These are phyloP conservation scores for Suillus subaureus DNA, from an alignment of 768 basidiomycete genomes.

Conservation along the genomic window DNA sequence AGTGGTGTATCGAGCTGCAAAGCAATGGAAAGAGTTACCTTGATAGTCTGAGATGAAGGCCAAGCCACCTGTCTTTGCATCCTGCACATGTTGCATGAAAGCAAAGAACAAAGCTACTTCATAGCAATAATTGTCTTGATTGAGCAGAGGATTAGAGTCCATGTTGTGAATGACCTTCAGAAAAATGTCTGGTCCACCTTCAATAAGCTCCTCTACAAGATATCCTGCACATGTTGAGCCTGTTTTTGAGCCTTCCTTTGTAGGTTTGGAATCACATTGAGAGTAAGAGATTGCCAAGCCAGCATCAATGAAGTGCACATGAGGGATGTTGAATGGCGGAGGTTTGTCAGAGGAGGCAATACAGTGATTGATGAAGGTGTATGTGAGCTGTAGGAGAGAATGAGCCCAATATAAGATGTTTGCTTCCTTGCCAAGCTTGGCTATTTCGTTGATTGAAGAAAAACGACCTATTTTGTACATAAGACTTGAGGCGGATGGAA, in stretches of 20 bases:
- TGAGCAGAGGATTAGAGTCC: not conserved
- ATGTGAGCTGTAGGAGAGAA: slow-evolving; percentile 11
- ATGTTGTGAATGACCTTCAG: slow-evolving; percentile 15
- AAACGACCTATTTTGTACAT: not conserved
- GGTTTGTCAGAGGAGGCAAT: not conserved
- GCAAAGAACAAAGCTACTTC: slow-evolving; percentile 7
- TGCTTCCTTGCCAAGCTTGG: slow-evolving; percentile 13
- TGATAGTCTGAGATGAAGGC: slow-evolving; percentile 15
- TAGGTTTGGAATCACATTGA: not conserved
- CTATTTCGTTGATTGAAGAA: not conserved
- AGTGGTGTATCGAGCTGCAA: not conserved
- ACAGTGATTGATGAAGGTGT: slow-evolving; percentile 10
- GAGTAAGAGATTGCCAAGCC: not conserved
- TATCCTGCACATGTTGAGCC: slow-evolving; percentile 1
- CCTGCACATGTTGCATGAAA: slow-evolving; percentile 17
- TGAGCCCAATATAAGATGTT: slow-evolving; percentile 17
- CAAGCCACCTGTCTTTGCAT: not conserved
- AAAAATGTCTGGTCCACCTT: not conserved
- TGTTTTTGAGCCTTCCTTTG: not conserved
- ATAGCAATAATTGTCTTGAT: not conserved
- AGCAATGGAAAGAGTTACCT: slow-evolving; percentile 4
- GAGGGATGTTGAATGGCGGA: slow-evolving; percentile 13
- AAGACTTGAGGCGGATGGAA: not conserved
- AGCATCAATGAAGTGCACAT: slow-evolving; percentile 13
- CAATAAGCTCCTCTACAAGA: slow-evolving; percentile 14